Base-by-base conservation (phyloP, 1,284 basidiomycete species). In the Ceratobasidium sp. region DNA sequence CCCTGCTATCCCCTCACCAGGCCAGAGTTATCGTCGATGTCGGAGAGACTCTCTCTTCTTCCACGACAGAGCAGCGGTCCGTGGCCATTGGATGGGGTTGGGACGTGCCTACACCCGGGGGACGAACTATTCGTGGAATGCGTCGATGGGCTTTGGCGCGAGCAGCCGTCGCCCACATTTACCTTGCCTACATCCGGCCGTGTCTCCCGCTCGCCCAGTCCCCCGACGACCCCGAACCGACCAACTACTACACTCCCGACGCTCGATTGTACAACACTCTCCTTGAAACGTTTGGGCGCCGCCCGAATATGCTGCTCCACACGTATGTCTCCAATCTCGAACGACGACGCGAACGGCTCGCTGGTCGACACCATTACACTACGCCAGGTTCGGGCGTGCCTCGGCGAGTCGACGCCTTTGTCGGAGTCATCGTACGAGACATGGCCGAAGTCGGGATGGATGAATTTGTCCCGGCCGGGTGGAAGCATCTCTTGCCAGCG, bases 241-340 rank as follows among this genome's bases (percentile, higher is more conserved):
- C 72, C 80, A 10, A 85, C 86, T 2, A 72, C 72, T 54, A 54
- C 31, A 47, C 13, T 8, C 85, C 86, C 0, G 90, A 92, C 73
- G 83, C 81, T 10, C 81, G 83, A 40, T 90, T 91, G 76, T 90
- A 86, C 79, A 90, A 90, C 69, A 85, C 86, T 2, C 81, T 86
- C 3, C 76, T 91, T 17, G 77, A 79, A 15, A 78, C 86, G 25
- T 84, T 86, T 73, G 76, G 75, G 2, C 77, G 79, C 2, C 76
- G 76, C n/a, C 74, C 76, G 6, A 68, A 73, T 47, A 80, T 77
- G 75, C 67, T 43, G 22, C 50, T 67, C 12, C 64, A 52, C 10
- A 55, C 64, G 4, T 20, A 54, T 17, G 25, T 54, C 25, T 31
- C 50, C 15, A 40, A 42, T 17, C 4, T 13, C 15, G 27, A 35